Conservation (phyloP, 2,329 filamentous ascomycete species). For the Penicillium griseofulvum region DNA sequence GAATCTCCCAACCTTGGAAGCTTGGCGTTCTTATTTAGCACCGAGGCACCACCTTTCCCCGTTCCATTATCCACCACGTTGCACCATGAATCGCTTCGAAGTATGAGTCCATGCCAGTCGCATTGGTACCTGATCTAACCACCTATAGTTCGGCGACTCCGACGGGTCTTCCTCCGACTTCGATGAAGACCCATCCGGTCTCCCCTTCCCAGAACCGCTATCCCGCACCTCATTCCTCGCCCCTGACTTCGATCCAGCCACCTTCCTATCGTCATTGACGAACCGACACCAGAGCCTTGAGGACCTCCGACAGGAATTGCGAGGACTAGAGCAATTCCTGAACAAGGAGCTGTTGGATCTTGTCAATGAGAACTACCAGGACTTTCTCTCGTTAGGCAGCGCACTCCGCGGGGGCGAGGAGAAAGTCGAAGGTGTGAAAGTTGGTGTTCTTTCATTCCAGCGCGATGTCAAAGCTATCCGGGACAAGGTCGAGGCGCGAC, state of each 20-base stretch:
- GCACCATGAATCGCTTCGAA: constrained; percentile 33
- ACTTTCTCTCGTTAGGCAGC: constrained; percentile 79
- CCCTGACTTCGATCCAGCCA: constrained; percentile 71
- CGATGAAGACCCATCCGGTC: constrained; percentile 61
- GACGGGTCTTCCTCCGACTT: constrained; percentile 49
- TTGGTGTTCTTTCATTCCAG: constrained; percentile 81
- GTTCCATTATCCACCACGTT: constrained; percentile 8
- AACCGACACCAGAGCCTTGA: constrained; percentile 94
- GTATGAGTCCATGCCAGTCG: constrained; percentile 24
- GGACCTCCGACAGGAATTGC: constrained; percentile 82
- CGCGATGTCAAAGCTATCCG: constrained; percentile 76
- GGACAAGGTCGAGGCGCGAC: constrained; percentile 61
- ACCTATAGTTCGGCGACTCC: constrained; percentile 42
- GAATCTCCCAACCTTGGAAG: too few relatives aligned
- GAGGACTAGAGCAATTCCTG: constrained; percentile 74
- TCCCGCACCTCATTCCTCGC: constrained; percentile 78
- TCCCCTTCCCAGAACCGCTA: constrained; percentile 86
- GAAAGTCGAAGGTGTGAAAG: constrained; percentile 82
- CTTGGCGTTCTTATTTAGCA: not conserved
- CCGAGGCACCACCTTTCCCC: constrained; percentile 14
- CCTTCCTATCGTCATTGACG: constrained; percentile 77
- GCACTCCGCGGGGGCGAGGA: constrained; percentile 86
- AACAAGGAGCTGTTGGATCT: constrained; percentile 86
- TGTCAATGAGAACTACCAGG: constrained; percentile 91
- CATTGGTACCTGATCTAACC: not conserved